A percentile compares a stretch with the other conserved stretches of the same genome.
phyloP scores from a whole-genome alignment of 345 rosid genomes.

The Pugionium cornutum region DNA sequence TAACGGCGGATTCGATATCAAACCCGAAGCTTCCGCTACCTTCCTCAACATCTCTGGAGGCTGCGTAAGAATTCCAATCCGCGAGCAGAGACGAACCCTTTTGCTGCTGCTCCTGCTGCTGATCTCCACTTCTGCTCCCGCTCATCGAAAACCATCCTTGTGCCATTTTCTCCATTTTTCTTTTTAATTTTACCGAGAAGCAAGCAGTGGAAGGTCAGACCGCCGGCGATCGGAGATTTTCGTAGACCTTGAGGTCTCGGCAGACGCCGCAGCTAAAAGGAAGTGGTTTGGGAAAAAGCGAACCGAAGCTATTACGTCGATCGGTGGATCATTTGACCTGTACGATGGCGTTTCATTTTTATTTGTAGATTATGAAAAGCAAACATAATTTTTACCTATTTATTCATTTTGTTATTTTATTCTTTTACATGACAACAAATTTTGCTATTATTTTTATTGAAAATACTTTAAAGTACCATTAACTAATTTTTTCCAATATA shows the following conservation, averaged over 20 bases:
- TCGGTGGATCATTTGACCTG: background rate
- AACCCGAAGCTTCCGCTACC: conserved; percentile 53
- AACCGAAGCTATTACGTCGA: conserved; percentile 18
- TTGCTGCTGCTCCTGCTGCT: conserved; percentile 40
- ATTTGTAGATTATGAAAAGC: background rate
- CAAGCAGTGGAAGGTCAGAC: too few relatives aligned
- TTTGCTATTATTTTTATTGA: too few relatives aligned
- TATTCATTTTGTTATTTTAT: too few relatives aligned
- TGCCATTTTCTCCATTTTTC: conserved; percentile 44
- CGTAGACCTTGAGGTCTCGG: conserved; percentile 6
- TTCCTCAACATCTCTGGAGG: conserved; percentile 50
- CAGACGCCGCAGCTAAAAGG: conserved; percentile 7
- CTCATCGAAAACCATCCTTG: conserved; percentile 66
- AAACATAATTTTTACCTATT: too few relatives aligned
- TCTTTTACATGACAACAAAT: too few relatives aligned
- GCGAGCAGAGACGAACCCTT: conserved; percentile 58
- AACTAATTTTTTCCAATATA: too few relatives aligned
- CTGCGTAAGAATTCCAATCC: conserved; percentile 83
- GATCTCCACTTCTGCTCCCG: conserved; percentile 40
- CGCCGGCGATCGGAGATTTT: conserved; percentile 32
- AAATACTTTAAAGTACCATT: too few relatives aligned
- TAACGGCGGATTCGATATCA: conserved; percentile 80
- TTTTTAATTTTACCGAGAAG: background rate
- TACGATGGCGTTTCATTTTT: conserved; percentile 11
- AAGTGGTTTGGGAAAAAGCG: background rate